These are phyloP conservation scores for Emericellopsis atlantica DNA, from an alignment of 2,329 filamentous ascomycete genomes.

Conservation along the genomic window DNA sequence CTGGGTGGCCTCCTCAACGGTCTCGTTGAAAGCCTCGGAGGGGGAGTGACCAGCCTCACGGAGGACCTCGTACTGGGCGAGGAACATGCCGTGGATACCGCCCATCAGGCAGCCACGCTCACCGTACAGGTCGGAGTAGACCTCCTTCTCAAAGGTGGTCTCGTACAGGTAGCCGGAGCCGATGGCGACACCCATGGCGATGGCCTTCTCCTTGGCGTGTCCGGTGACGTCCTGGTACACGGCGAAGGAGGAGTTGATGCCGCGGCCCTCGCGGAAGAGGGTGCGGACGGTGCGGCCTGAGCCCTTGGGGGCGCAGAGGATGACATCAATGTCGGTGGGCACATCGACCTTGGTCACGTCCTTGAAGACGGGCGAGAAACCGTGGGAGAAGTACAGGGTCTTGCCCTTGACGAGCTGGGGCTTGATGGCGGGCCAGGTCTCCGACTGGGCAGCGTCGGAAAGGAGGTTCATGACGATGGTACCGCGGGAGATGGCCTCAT, in stretches of 20 bases:
- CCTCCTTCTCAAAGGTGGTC: conserved; percentile 99
- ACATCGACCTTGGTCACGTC: conserved; percentile 98
- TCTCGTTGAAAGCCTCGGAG: conserved; percentile 99
- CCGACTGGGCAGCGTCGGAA: conserved; percentile 91
- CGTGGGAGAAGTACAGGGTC: conserved; percentile 99
- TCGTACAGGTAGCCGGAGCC: conserved; percentile 98
- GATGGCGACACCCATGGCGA: conserved; percentile 92
- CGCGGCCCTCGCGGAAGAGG: conserved; percentile 97
- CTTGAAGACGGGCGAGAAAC: conserved; percentile 99
- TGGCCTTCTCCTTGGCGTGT: conserved; percentile 94
- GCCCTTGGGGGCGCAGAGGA: conserved; percentile 98
- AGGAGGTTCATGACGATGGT: conserved; percentile 99
- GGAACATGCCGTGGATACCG: conserved; percentile 99
- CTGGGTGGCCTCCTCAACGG: conserved; percentile 98
- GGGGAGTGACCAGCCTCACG: conserved; percentile 96
- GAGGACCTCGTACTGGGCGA: conserved; percentile 99
- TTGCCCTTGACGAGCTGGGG: conserved; percentile 97
- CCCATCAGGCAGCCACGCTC: conserved; percentile 99
- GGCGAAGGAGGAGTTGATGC: conserved; percentile 98
- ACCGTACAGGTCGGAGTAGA: conserved; percentile 98
- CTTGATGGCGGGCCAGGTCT: conserved; percentile 98
- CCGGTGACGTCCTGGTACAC: conserved; percentile 98
- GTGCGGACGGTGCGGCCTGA: conserved; percentile 97
- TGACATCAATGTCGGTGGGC: conserved; percentile 91
- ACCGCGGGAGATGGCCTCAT: conserved; percentile 86